phyloP scores from a whole-genome alignment of 257 asterid genomes.

The Solanum lignicaule region DNA sequence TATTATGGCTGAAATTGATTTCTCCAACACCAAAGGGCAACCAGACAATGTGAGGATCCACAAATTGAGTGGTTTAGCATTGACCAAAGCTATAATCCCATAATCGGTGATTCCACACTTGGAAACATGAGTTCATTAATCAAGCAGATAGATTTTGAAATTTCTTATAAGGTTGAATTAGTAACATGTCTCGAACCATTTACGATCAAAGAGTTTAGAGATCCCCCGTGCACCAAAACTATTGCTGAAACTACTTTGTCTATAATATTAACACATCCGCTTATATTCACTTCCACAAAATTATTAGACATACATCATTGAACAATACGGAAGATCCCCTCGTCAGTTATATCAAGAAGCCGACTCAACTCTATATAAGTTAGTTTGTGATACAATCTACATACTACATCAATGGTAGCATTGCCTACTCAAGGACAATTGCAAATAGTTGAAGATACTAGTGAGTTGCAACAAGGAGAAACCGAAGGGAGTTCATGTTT shows the following conservation, averaged over 20 bases:
- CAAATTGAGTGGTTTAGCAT: too few relatives aligned
- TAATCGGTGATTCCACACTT: too few relatives aligned
- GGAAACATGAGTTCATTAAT: too few relatives aligned
- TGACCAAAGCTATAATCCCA: too few relatives aligned
- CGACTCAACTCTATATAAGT: conserved; percentile 37
- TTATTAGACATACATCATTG: background rate
- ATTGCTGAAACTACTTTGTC: background rate
- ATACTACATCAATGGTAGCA: conserved; percentile 35
- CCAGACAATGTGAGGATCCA: too few relatives aligned
- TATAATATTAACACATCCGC: conserved; percentile 25
- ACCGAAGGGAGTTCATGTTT: background rate
- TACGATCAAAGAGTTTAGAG: background rate
- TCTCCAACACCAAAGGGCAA: conserved; percentile 12
- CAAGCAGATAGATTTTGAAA: too few relatives aligned
- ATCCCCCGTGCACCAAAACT: background rate
- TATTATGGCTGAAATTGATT: conserved; percentile 29
- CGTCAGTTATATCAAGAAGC: conserved; percentile 42
- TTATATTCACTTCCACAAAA: too few relatives aligned
- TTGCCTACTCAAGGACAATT: conserved; percentile 68
- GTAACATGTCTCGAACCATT: background rate
- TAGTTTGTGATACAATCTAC: conserved; percentile 45
- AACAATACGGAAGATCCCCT: conserved; percentile 53
- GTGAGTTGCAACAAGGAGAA: conserved; percentile 19
- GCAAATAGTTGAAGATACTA: conserved; percentile 28
- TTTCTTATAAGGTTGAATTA: background rate